Evolutionary conservation across 305 asterid genomes (phyloP).

Genomic region (Fraxinus paxiana): DNA sequence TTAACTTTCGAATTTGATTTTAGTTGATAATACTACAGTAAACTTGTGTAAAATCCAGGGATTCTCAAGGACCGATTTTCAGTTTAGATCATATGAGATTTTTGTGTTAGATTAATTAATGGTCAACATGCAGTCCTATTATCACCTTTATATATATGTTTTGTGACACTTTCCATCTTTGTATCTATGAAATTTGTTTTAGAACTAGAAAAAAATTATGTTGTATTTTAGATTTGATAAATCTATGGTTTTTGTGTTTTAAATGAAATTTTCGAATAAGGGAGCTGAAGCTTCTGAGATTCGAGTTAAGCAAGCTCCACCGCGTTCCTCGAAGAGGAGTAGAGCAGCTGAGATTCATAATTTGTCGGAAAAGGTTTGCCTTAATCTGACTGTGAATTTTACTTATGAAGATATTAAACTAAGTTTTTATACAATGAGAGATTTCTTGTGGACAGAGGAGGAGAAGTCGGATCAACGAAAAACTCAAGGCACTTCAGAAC

Average conservation of each 20-base stretch:
- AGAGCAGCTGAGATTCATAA: constrained; percentile 93
- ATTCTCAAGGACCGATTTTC: neutral
- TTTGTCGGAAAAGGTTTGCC: constrained; percentile 83
- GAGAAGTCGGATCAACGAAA: constrained; percentile 92
- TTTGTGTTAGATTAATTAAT: neutral
- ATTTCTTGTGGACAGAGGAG: constrained; percentile 64
- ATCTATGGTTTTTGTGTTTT: constrained; percentile 8
- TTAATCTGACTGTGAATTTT: neutral
- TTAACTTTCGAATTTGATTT: neutral
- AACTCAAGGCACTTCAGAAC: constrained; percentile 87
- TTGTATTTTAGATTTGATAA: neutral
- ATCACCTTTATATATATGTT: neutral
- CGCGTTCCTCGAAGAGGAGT: constrained; percentile 79
- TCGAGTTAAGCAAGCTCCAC: constrained; percentile 32
- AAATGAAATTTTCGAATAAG: constrained; percentile 26
- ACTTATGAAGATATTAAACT: neutral
- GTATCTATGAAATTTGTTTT: neutral
- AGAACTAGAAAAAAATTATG: neutral
- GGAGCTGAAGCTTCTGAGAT: constrained; percentile 56
- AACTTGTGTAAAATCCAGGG: neutral
- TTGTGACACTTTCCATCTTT: neutral
- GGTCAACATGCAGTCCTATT: neutral
- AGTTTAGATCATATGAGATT: neutral
- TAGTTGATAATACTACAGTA: neutral
- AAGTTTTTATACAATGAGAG: constrained; percentile 21